Base-by-base conservation (phyloP, 2,329 filamentous ascomycete genomes). In the Saccharata proteae region DNA sequence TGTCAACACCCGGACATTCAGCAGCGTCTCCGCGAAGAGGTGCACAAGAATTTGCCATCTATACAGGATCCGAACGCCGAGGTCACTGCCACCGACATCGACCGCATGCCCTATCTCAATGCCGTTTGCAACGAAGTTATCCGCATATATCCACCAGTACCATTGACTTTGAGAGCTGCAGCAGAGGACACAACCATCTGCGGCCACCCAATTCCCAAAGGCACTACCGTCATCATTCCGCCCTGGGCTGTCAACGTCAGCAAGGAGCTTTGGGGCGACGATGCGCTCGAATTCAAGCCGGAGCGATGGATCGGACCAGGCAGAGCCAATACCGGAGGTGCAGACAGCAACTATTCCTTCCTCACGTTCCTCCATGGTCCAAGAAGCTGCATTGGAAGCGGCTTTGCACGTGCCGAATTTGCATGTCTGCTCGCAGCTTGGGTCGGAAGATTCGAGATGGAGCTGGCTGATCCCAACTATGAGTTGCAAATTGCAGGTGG, bases 361-460 rank as follows among this genome's bases (percentile, higher is more conserved):
- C 51, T 88, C 56, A 88, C 82, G 0, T 93, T 93, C 57, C 54
- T 93, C 36, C 83, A 93, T 50, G 86, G 86, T 0, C 84, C 85
- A 2, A 64, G 85, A 32, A 80, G 77, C 47, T 93, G 86, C 49
- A 93, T 93, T 43, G 86, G 85, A 0, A 70, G 77, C 53, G 65
- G 65, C 2, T 93, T 93, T 57, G 80, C 86, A 0, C 78, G 74
- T 49, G 74, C 78, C 1, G 88, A 94, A 62, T 81, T 93, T 55
- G 83, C 82, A 6, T 88, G 80, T 48, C 58, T 94, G 39, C 50
- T 94, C 27, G 85, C 84, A 14, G 68, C 72, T 6, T 74, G 80
- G 66, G 68, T 88, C 4, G 84, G 84, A 1, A 66, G 71, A 21
- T 93, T 92, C 53, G 68, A 75, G 47, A 69, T 74, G 38, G 68